Evolutionary conservation across 2,329 filamentous ascomycete species (phyloP), one percentile per base, ranked within the genome.

Genomic region (Teratosphaeria destructans): DNA sequence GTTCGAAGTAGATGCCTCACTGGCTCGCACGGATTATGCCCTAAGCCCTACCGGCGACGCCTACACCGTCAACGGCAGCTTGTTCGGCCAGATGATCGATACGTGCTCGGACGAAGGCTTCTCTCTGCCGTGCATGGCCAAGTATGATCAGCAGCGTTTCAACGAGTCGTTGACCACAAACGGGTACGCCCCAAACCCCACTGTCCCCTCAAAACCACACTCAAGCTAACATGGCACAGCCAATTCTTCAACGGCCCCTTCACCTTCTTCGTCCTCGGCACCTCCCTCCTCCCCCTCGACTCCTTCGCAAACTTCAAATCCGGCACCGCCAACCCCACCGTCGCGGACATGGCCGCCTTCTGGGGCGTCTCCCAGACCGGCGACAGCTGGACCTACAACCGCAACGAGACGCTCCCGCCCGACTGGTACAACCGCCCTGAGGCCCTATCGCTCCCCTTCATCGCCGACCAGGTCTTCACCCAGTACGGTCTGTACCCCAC

Each of bases 21-120:
- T 75, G 12, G 73, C 72, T 3, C 67, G 73, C 11, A 70, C 70
- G 52, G 72, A 75, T 60, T 75, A 68, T 65, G 73, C 72, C 63
- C 37, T 57, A 19, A 57, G 55, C 14, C 55, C 57, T 6, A 63
- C 67, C 26, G 70, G 69, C 10, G 72, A 74, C 57, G 64, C 67
- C 26, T 75, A 70, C 63, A 68, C 59, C 14, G 73, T 75, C 66
- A 73, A 75, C 59, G 70, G 67, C 19, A 70, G 70, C 3, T 62
- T 75, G 43, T 75, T 75, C 62, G 55, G 55, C 43, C n/a, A 57
- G 39, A 49, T 57, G 55, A 23, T 57, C 26, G 27, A 57, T 39
- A 52, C 35, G 5, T 57, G 55, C 55, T 11, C 19, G 8, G 23
- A 52, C 55, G n/a, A 52, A 14, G 39, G 27, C 11, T 57, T 49